Evolutionary conservation across 176 grass and related monocot species (phyloP).

Genomic region (Carex parvula): DNA sequence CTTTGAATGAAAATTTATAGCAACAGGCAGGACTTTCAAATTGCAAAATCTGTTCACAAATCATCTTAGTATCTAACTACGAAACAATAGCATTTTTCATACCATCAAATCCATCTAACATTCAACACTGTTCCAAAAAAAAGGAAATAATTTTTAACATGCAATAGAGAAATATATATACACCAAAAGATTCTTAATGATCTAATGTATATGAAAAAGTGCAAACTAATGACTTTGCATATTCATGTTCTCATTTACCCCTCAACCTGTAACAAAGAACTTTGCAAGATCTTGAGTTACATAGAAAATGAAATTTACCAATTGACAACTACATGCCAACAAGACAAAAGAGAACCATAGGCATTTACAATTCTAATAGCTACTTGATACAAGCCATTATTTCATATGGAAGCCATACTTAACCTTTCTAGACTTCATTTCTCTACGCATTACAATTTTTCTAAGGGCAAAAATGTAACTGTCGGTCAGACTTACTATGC

Average conservation of each 20-base stretch:
- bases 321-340: conserved; percentile 4
- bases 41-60: not conserved
- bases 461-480: not conserved
- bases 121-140: not conserved
- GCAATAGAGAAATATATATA: conserved; percentile 7
- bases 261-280: not conserved
- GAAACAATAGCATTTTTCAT: not conserved
- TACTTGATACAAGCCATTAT: not conserved
- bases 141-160: not conserved
- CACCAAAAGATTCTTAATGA: not conserved
- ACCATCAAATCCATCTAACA: not conserved
- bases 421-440: not conserved
- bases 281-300: not conserved
- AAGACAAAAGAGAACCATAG: conserved; percentile 6
- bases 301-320: not conserved
- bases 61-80: not conserved
- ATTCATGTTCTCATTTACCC: not conserved
- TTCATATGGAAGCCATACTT: not conserved
- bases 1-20: not conserved
- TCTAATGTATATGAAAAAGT: not conserved
- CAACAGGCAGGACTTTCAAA: not conserved
- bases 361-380: conserved; percentile 7
- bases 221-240: not conserved
- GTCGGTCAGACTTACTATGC: not conserved
- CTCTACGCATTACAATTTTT: not conserved